Conservation (phyloP, 192 early-diverging fungal species). For the Entomortierella chlamydospora region DNA sequence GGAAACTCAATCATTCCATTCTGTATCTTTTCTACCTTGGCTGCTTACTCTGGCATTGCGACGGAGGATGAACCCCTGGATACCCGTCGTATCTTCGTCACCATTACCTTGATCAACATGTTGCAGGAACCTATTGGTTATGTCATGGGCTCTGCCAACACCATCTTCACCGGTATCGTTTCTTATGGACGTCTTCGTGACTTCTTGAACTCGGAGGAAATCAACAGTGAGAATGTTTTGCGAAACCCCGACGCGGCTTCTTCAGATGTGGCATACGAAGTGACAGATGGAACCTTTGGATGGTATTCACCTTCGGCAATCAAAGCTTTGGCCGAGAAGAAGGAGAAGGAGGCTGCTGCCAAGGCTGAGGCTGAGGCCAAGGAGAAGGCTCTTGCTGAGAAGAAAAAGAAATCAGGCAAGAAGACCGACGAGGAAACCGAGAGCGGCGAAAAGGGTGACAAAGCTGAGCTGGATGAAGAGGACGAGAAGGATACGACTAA, state of each 20-base stretch:
- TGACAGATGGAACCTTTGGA: constrained; percentile 33
- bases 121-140: constrained; percentile 74
- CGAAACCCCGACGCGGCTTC: constrained; percentile 17
- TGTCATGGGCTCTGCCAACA: constrained; percentile 70
- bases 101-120: constrained; percentile 81
- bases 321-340: neutral
- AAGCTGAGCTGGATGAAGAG: neutral
- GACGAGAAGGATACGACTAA: neutral
- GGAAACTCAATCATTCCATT: constrained; percentile 35
- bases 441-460: neutral
- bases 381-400: neutral
- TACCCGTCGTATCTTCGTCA: constrained; percentile 73
- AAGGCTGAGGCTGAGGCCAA: constrained; percentile 9
- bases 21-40: constrained; percentile 49
- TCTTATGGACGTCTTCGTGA: constrained; percentile 70
- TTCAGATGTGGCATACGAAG: constrained; percentile 16
- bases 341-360: constrained; percentile 13
- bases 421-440: neutral
- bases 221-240: constrained; percentile 69
- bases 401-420: constrained; percentile 8
- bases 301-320: constrained; percentile 35
- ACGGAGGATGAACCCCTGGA: constrained; percentile 53
- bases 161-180: constrained; percentile 72
- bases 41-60: constrained; percentile 40
- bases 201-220: constrained; percentile 78